phyloP scores from a whole-genome alignment of 345 rosid genomes.

The Mercurialis annua region DNA sequence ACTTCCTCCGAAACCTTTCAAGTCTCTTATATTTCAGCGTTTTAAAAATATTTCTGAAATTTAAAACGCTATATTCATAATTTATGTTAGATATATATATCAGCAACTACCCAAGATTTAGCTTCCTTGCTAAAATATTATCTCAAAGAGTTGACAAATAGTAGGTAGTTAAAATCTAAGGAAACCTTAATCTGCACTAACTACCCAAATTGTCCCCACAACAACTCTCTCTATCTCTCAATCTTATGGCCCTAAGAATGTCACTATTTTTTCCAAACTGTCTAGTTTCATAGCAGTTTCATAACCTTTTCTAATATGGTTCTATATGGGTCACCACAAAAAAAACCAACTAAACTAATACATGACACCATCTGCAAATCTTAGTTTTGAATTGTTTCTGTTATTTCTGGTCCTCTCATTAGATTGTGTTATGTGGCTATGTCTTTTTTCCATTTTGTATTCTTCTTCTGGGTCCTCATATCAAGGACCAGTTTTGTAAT shows the following conservation, averaged over 20 bases:
- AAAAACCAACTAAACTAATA: constrained; percentile 12
- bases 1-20: too few relatives aligned
- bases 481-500: constrained; percentile 2
- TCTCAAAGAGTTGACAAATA: constrained; percentile 19
- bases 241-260: too few relatives aligned
- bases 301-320: constrained; percentile 17
- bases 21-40: too few relatives aligned
- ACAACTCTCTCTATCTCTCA: constrained; percentile 13
- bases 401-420: constrained; percentile 6
- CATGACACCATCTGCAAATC: constrained; percentile 28
- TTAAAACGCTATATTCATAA: too few relatives aligned
- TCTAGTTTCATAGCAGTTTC: constrained; percentile 1
- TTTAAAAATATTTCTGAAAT: too few relatives aligned
- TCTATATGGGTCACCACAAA: constrained; percentile 28
- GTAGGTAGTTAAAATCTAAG: constrained; percentile 16
- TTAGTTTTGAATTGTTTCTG: constrained; percentile 23
- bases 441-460: constrained; percentile 31
- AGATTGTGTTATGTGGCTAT: constrained; percentile 22
- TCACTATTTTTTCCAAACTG: constrained; percentile 10
- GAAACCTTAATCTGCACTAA: neutral
- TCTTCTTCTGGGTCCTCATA: constrained; percentile 30
- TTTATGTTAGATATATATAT: too few relatives aligned
- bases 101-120: too few relatives aligned
- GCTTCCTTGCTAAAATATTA: neutral
- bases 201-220: neutral